Evolutionary conservation across 2,329 filamentous ascomycete species (phyloP), one percentile per base, ranked within the genome.

Genomic region (Aspergillus felis): DNA sequence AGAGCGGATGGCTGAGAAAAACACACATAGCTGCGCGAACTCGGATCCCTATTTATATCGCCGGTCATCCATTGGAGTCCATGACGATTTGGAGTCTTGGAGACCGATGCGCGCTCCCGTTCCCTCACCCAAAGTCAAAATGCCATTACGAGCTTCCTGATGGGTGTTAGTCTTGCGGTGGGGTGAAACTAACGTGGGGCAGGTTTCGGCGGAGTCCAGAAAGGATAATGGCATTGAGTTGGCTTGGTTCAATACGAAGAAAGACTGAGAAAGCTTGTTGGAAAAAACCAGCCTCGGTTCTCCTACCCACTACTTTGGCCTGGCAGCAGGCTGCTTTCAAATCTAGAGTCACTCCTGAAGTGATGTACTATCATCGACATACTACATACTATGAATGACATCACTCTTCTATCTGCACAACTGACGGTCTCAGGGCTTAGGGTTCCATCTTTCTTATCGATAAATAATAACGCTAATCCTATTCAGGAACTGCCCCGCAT

Each of bases 381-480:
- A 35, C 32, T 6, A 6, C 12, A 12, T 46, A 20, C 5, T 3
- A 47, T 27, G 9, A 27, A 46, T 28, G 35, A 24, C 32, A 53
- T 54, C 44, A 24, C 27, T 27, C 42, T 1, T 17, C 12, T 32
- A 14, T 38, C 25, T 24, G 24, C 14, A 8, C 14, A 3, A 17
- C 32, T 38, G 14, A 17, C 6, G 32, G 32, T 38, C 20, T 52
- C 24, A 58, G 57, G 55, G 46, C 32, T 60, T 53, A 60, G 55
- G 55, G 57, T 46, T 57, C 54, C 53, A 25, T n/a, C 17, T 17
- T 50, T 50, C 58, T 66, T 67, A 67, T 67, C 64, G 65, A 67
- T 66, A 66, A 63, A 57, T 4, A 4, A 20, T 32, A 1, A 24
- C 49, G 32, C 63, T 64, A 63, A 53, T 38, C 56, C 56, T 2